These are phyloP conservation scores for Annulohypoxylon moriforme DNA, from an alignment of 495 filamentous ascomycete species.

Conservation along the genomic window DNA sequence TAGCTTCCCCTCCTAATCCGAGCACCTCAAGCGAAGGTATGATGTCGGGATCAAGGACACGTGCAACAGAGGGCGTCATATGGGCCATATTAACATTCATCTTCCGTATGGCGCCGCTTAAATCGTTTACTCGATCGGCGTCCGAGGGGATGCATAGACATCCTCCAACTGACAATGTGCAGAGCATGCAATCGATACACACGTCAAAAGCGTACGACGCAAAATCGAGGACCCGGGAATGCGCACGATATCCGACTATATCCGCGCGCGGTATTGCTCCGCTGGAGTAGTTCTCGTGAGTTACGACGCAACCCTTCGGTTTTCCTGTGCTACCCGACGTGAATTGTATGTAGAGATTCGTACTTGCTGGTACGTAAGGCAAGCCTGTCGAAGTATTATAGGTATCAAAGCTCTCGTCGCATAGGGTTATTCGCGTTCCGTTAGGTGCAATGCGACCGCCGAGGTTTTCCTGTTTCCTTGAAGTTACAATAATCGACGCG, in stretches of 20 bases:
- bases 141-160: slow-evolving; percentile 73
- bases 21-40: slow-evolving; percentile 54
- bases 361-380: slow-evolving; percentile 43
- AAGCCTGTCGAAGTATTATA: slow-evolving; percentile 27
- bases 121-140: slow-evolving; percentile 57
- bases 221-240: slow-evolving; percentile 61
- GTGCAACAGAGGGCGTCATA: slow-evolving; percentile 67
- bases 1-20: slow-evolving; percentile 56
- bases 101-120: slow-evolving; percentile 53
- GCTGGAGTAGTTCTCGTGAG: slow-evolving; percentile 57
- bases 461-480: slow-evolving; percentile 50
- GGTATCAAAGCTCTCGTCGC: slow-evolving; percentile 21
- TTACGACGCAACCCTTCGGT: slow-evolving; percentile 60
- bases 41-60: slow-evolving; percentile 56
- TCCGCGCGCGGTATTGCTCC: slow-evolving; percentile 55
- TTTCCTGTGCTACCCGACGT: slow-evolving; percentile 63
- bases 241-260: slow-evolving; percentile 52
- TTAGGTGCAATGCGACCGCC: slow-evolving; percentile 47
- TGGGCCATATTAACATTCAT: slow-evolving; percentile 56
- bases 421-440: slow-evolving; percentile 41
- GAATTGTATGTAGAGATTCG: slow-evolving; percentile 57
- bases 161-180: slow-evolving; percentile 64
- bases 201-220: slow-evolving; percentile 65
- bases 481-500: slow-evolving; percentile 65
- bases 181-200: slow-evolving; percentile 62